A percentile compares a stretch with the other conserved stretches of the same genome.
Conservation (phyloP, 495 filamentous ascomycete genomes). For the Penicillium salamii region DNA sequence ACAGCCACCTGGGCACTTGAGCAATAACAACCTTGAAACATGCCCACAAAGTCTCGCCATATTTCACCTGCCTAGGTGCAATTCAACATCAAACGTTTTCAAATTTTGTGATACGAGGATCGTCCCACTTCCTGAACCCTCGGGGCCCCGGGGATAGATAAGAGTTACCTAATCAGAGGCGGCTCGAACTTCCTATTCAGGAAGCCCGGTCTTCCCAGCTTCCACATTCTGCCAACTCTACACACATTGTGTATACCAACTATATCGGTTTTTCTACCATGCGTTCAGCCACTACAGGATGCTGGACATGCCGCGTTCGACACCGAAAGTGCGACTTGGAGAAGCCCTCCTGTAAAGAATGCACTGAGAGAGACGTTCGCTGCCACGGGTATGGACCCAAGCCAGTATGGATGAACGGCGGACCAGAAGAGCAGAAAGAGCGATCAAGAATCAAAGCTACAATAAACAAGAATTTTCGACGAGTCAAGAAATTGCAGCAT, state of each 20-base stretch:
- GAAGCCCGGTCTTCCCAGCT: background rate
- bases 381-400: constrained; percentile 17
- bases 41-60: no score
- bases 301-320: constrained; percentile 15
- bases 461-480: constrained; percentile 5
- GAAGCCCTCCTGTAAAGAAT: constrained; percentile 8
- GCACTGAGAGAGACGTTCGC: constrained; percentile 7
- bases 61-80: no score
- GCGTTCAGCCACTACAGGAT: constrained; percentile 3
- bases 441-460: constrained; percentile 1
- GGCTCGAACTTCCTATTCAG: constrained; percentile 4
- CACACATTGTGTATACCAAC: background rate
- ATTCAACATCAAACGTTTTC: no score
- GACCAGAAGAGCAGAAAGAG: background rate
- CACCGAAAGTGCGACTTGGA: constrained; percentile 12
- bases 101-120: no score
- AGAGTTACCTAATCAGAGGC: no score
- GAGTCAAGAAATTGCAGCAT: constrained; percentile 4
- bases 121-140: no score
- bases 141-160: no score
- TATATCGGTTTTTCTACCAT: background rate
- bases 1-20: no score
- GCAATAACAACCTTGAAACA: no score
- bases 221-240: background rate
- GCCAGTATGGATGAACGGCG: constrained; percentile 16